Evolutionary conservation across 345 rosid species (phyloP), one percentile per base, ranked within the genome.

Genomic region (Lagerstroemia speciosa): DNA sequence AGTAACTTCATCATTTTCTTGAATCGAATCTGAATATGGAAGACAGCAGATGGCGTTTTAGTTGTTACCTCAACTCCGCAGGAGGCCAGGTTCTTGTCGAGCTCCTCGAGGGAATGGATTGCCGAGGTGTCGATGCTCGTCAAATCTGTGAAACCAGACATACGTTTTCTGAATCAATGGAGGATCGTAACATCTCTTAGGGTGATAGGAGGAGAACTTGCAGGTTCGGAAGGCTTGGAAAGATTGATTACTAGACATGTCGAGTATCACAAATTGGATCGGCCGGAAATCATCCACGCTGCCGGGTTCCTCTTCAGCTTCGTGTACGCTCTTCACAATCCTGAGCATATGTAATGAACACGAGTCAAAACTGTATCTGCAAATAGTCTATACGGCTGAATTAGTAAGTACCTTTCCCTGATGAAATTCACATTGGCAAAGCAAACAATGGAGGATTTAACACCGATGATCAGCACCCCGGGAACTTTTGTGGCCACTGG

Each of bases 351-450:
- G 22, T 5, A n/a, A n/a, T n/a, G n/a, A n/a, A n/a, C n/a, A n/a
- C n/a, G n/a, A n/a, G n/a, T n/a, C n/a, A n/a, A n/a, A n/a, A n/a
- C n/a, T n/a, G n/a, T n/a, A n/a, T n/a, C 46, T 2, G 10, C 12
- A 33, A 20, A 29, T n/a, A 43, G 34, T 48, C 48, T 57, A 53
- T 50, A 41, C 10, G 46, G 46, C 10, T 8, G 9, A 41, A 16
- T 41, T 41, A 41, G n/a, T 14, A 9, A 14, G 16, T 85, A 93
- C 98, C 92, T 90, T 71, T 88, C 82, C 62, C 65, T 80, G 29
- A 87, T 81, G 29, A 83, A 93, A 71, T 72, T 90, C 63, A 97
- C 95, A 58, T 93, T 90, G 30, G 98, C 98, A 74, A 93, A 93
- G 64, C 96, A 93, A 68, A 93, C 89, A 74, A 87, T 76, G 22